These are phyloP conservation scores for Plantago coronopus DNA, from an alignment of 305 asterid species.

Conservation along the genomic window DNA sequence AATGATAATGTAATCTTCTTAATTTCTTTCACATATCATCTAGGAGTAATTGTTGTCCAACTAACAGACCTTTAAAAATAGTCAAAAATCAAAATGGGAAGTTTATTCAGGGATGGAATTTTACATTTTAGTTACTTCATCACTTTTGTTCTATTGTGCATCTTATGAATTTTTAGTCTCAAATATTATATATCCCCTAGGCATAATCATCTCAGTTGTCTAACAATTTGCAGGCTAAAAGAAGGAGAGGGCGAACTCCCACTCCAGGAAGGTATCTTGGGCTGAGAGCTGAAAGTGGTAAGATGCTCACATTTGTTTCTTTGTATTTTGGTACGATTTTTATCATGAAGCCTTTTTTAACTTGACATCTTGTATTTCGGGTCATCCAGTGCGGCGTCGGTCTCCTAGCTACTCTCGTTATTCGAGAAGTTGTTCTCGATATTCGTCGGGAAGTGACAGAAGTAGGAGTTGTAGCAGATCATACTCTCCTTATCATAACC, in stretches of 20 bases:
- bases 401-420: constrained; percentile 49
- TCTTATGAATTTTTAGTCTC: background rate
- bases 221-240: constrained; percentile 53
- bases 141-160: background rate
- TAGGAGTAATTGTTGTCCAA: too few species aligned
- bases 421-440: constrained; percentile 40
- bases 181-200: background rate
- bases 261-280: constrained; percentile 91
- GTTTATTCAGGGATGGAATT: too few species aligned
- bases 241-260: constrained; percentile 88
- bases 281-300: constrained; percentile 50
- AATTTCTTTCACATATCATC: too few species aligned
- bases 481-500: constrained; percentile 36
- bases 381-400: constrained; percentile 33
- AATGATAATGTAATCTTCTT: too few species aligned
- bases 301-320: constrained; percentile 8
- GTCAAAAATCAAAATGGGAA: too few species aligned
- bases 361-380: background rate
- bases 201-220: background rate
- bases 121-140: background rate
- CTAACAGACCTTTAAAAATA: too few species aligned
- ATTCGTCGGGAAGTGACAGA: constrained; percentile 47
- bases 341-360: too few species aligned
- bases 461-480: constrained; percentile 53
- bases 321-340: background rate